Percentiles rank a stretch among this genome's conserved stretches.
These are phyloP conservation scores for Smallanthus sonchifolius DNA, from an alignment of 129 eudicot genomes.

Conservation along the genomic window DNA sequence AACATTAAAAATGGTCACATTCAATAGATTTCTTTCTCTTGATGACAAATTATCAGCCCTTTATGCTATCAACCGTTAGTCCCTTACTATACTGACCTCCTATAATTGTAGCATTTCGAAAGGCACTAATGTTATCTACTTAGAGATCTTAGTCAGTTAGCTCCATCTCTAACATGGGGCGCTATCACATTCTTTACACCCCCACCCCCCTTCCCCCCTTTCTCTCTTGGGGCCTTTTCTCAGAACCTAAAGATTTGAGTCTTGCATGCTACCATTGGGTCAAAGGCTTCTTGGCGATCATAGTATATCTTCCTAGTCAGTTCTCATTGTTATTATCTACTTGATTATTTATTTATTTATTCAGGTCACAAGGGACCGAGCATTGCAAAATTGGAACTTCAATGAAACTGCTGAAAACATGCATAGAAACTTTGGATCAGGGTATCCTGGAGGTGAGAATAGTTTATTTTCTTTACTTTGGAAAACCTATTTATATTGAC, in stretches of 20 bases:
- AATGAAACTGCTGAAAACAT: slow-evolving; percentile 85
- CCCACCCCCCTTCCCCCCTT: no score
- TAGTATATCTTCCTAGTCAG: not conserved
- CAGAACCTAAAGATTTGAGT: not conserved
- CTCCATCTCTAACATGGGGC: not conserved
- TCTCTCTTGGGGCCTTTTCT: not conserved
- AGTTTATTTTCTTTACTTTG: not conserved
- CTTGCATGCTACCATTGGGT: not conserved
- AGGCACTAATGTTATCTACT: not conserved
- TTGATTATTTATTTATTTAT: not conserved
- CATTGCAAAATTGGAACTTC: slow-evolving; percentile 66
- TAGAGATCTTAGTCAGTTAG: not conserved
- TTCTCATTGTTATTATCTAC: not conserved
- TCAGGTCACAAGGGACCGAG: slow-evolving; percentile 94
- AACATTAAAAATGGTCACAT: not conserved
- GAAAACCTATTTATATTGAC: not conserved
- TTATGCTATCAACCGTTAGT: not conserved
- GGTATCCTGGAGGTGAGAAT: slow-evolving; percentile 85
- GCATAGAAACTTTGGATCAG: slow-evolving; percentile 85
- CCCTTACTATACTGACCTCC: not conserved
- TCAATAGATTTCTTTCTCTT: not conserved
- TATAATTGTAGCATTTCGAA: not conserved
- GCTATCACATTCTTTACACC: not conserved
- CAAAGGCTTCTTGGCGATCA: slow-evolving; percentile 7
- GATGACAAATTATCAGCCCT: not conserved